phyloP scores from a whole-genome alignment of 257 asterid species.

The Solanum pimpinellifolium region DNA sequence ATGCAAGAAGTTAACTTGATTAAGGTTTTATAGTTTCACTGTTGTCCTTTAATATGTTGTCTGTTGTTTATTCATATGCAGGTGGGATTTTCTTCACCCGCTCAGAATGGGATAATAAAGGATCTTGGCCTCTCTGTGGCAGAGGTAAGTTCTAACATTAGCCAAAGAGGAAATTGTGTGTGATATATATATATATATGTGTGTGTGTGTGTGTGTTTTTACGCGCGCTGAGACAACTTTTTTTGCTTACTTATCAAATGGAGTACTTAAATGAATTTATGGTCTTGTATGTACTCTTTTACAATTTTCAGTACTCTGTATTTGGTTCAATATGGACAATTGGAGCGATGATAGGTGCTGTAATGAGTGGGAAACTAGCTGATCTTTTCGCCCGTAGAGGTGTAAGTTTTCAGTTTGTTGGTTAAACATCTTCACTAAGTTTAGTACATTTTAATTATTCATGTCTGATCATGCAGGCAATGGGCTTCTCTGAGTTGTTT shows the following conservation, averaged over 20 bases:
- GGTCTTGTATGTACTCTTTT: neutral
- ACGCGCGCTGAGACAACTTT: neutral
- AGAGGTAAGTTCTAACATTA: constrained; percentile 29
- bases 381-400: constrained; percentile 72
- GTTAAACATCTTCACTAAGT: neutral
- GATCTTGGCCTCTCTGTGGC: constrained; percentile 64
- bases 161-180: neutral
- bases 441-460: neutral
- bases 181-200: neutral
- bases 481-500: constrained; percentile 68
- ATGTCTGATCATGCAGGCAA: constrained; percentile 41
- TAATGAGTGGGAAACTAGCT: constrained; percentile 75
- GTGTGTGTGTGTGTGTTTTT: no score
- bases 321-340: constrained; percentile 80
- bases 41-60: neutral
- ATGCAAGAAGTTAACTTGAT: neutral
- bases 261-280: neutral
- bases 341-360: constrained; percentile 89
- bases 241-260: neutral
- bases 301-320: constrained; percentile 52
- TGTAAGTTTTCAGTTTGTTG: constrained; percentile 28
- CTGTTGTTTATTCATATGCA: constrained; percentile 4
- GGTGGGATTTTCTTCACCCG: constrained; percentile 89
- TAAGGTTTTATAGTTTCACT: neutral
- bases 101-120: constrained; percentile 54